These are phyloP conservation scores for Achaetomium macrosporum DNA, from an alignment of 2,329 filamentous ascomycete species.

Conservation along the genomic window DNA sequence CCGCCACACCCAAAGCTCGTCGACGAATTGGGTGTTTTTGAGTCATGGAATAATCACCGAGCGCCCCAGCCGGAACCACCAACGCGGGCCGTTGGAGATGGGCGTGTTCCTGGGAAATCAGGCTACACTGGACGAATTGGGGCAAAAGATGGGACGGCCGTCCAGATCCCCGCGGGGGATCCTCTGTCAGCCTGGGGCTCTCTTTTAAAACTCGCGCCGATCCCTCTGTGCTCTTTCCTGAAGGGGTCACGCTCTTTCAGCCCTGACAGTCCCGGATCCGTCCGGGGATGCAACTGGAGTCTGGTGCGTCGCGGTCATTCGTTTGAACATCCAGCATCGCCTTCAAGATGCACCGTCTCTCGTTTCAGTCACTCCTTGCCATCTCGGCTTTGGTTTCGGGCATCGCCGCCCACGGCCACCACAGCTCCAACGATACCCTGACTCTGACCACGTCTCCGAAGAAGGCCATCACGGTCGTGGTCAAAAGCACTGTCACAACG, in stretches of 20 bases:
- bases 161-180: too few species aligned
- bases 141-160: too few species aligned
- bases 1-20: neutral
- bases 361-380: slow-evolving; percentile 21
- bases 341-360: slow-evolving; percentile 22
- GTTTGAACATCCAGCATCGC: slow-evolving; percentile 11
- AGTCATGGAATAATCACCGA: neutral
- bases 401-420: slow-evolving; percentile 8
- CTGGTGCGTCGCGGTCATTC: slow-evolving; percentile 15
- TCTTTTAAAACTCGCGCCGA: slow-evolving; percentile 2
- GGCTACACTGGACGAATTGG: too few species aligned
- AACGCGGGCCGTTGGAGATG: neutral
- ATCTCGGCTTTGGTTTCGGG: slow-evolving; percentile 18
- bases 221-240: slow-evolving; percentile 1
- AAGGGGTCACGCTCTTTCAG: neutral
- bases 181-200: too few species aligned
- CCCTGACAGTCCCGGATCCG: slow-evolving; percentile 1
- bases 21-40: neutral
- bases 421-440: neutral
- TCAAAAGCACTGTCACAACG: slow-evolving; percentile 15
- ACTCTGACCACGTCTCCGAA: neutral
- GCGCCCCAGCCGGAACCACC: neutral
- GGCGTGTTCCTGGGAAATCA: neutral
- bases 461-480: slow-evolving; percentile 13
- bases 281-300: slow-evolving; percentile 7